Evolutionary conservation across 768 basidiomycete species (phyloP).

Genomic region (Pulveroboletus frians): DNA sequence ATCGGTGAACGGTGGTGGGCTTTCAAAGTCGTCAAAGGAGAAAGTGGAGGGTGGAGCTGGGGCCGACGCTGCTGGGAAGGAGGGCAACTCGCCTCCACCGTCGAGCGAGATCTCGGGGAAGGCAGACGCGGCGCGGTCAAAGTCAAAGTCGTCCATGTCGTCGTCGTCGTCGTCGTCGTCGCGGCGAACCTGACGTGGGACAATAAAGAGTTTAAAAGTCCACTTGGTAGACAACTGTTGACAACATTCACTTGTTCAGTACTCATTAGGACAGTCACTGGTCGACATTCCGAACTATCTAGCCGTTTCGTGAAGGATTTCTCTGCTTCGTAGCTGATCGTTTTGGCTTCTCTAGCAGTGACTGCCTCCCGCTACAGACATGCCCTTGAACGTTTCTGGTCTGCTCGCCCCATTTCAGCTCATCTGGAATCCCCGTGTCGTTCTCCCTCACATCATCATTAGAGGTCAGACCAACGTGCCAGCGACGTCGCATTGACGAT

Average conservation of each 20-base stretch:
- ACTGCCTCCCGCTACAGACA: no score
- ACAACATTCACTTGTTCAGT: no score
- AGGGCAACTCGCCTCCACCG: conserved; percentile 52
- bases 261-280: no score
- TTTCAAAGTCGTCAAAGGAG: conserved; percentile 64
- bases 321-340: no score
- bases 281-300: no score
- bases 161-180: neutral
- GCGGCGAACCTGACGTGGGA: no score
- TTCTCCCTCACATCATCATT: conserved; percentile 59
- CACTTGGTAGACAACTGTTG: no score
- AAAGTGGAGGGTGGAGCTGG: conserved; percentile 42
- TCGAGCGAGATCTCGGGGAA: conserved; percentile 85
- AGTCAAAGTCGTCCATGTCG: conserved; percentile 56
- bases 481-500: conserved; percentile 4
- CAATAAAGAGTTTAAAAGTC: no score
- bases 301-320: no score
- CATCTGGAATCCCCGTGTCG: conserved; percentile 57
- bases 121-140: conserved; percentile 73
- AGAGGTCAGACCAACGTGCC: conserved; percentile 46
- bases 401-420: conserved; percentile 68
- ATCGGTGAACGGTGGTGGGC: conserved; percentile 40
- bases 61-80: conserved; percentile 31
- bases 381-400: conserved; percentile 75
- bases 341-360: no score